phyloP scores from a whole-genome alignment of 2,329 filamentous ascomycete genomes.

The Diaporthe sp. region DNA sequence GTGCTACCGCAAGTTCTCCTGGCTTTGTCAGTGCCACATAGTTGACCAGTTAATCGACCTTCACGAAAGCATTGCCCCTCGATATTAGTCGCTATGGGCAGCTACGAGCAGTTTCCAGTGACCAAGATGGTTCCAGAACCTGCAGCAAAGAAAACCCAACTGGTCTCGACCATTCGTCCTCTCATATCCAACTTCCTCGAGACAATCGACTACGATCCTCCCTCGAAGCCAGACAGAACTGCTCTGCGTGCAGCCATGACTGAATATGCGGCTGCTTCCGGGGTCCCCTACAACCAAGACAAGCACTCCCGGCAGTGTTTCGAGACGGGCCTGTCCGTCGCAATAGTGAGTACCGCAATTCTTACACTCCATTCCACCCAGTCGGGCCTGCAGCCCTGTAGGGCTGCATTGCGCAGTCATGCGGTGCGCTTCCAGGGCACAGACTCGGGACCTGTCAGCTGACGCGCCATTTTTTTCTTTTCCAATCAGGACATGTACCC shows the following conservation, averaged over 20 bases:
- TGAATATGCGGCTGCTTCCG: constrained; percentile 15
- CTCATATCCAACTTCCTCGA: constrained; percentile 24
- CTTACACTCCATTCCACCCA: constrained; percentile 21
- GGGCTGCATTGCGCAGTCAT: constrained; percentile 18
- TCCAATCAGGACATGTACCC: constrained; percentile 36
- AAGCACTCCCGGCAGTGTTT: constrained; percentile 25
- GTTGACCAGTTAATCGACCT: neutral
- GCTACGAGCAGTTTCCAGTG: neutral
- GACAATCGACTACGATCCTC: constrained; percentile 14
- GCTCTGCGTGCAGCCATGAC: constrained; percentile 17
- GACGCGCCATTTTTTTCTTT: neutral
- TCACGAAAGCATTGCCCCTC: neutral
- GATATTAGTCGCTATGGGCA: neutral
- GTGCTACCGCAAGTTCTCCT: neutral
- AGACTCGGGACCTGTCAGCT: constrained; percentile 15
- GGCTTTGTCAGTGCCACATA: neutral
- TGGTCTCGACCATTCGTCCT: constrained; percentile 16
- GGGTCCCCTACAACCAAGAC: constrained; percentile 17
- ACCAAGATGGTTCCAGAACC: neutral
- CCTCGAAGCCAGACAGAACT: neutral
- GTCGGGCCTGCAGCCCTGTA: constrained; percentile 10
- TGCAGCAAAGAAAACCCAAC: neutral
- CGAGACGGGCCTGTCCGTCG: constrained; percentile 23
- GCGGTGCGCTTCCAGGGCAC: neutral
- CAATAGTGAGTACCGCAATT: constrained; percentile 3